Conservation (phyloP, 2,329 filamentous ascomycete genomes). For the Aspergillus sp. region DNA sequence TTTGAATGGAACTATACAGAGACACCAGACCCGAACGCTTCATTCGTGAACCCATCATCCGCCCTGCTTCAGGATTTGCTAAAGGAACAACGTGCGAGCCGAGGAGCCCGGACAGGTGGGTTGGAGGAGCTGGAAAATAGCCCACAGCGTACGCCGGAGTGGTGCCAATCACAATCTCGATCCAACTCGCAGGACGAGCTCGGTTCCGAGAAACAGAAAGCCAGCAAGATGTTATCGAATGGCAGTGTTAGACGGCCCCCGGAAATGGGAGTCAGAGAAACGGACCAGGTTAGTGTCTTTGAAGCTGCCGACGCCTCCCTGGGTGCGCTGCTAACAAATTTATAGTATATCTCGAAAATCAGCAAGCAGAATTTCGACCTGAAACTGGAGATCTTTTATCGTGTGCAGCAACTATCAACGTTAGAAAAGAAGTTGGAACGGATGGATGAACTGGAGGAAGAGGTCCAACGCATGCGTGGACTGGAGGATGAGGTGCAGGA, state of each 20-base stretch:
- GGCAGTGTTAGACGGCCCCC: slow-evolving; percentile 34
- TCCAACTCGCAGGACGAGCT: slow-evolving; percentile 30
- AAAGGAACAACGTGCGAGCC: slow-evolving; percentile 42
- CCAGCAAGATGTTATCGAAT: slow-evolving; percentile 28
- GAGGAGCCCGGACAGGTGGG: slow-evolving; percentile 28
- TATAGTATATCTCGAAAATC: slow-evolving; percentile 44
- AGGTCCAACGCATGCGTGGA: slow-evolving; percentile 28
- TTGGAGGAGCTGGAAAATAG: slow-evolving; percentile 26
- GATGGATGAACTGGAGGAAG: slow-evolving; percentile 39
- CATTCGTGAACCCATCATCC: slow-evolving; percentile 41
- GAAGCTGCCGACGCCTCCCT: neutral
- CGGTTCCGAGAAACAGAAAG: slow-evolving; percentile 37
- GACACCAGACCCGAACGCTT: slow-evolving; percentile 29
- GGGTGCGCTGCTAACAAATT: slow-evolving; percentile 15
- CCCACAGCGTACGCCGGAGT: slow-evolving; percentile 26
- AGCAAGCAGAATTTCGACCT: slow-evolving; percentile 46
- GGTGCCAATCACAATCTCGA: slow-evolving; percentile 19
- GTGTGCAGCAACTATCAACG: slow-evolving; percentile 35
- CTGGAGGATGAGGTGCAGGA: slow-evolving; percentile 38
- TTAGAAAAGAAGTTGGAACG: slow-evolving; percentile 40
- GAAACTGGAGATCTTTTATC: slow-evolving; percentile 44
- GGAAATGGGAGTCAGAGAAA: slow-evolving; percentile 45
- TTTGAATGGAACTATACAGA: slow-evolving; percentile 18
- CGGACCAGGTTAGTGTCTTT: slow-evolving; percentile 37
- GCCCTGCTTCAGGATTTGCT: slow-evolving; percentile 40